Percentiles rank a stretch among this genome's conserved stretches.
These are phyloP conservation scores for Anisodus tanguticus DNA, from an alignment of 257 asterid species.

Conservation along the genomic window DNA sequence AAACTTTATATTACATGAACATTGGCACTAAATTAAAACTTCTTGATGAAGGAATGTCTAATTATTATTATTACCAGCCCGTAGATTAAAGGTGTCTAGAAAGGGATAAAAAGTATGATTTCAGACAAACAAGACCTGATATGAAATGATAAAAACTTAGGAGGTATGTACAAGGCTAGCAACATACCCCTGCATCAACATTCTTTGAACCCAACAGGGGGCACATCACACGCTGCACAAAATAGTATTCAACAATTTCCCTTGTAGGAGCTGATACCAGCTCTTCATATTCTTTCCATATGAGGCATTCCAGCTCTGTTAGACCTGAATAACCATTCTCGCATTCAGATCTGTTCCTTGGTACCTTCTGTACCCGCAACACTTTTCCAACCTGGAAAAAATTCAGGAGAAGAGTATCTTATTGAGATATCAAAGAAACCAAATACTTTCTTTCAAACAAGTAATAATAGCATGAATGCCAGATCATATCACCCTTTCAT, in stretches of 20 bases:
- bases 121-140: not conserved
- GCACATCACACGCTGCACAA: constrained; percentile 76
- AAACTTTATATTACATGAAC: not conserved
- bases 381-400: constrained; percentile 74
- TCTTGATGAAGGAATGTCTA: not conserved
- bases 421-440: constrained; percentile 2
- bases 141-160: not conserved
- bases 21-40: not conserved
- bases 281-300: constrained; percentile 70
- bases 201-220: constrained; percentile 80
- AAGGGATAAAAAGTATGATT: not conserved
- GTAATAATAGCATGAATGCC: not conserved
- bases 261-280: constrained; percentile 74
- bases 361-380: constrained; percentile 71
- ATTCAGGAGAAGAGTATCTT: not conserved
- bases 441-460: not conserved
- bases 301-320: constrained; percentile 56
- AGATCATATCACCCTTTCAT: not conserved
- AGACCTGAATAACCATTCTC: constrained; percentile 61
- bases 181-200: constrained; percentile 90
- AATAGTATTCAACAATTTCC: constrained; percentile 69
- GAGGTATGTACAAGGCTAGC: not conserved
- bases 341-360: constrained; percentile 53
- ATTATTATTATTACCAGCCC: not conserved
- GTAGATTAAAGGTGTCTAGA: not conserved